These are phyloP conservation scores for Fusarium illudens DNA, from an alignment of 2,329 filamentous ascomycete species.

Conservation along the genomic window DNA sequence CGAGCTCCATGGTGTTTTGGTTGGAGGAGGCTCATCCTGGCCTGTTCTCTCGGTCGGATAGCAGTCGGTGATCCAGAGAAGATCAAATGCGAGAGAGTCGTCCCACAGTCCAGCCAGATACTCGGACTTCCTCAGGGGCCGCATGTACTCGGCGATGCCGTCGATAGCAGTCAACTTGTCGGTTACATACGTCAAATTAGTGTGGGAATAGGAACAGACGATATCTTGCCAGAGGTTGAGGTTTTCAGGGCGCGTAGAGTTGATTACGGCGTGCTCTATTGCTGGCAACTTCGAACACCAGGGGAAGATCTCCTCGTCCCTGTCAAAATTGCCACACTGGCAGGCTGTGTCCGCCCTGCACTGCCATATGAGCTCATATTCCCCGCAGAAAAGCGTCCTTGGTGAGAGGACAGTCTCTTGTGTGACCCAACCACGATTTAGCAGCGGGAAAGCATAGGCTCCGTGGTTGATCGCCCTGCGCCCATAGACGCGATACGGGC, in stretches of 20 bases:
- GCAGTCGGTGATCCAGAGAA: neutral
- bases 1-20: neutral
- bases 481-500: neutral
- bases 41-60: neutral
- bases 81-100: neutral
- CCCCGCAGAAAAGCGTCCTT: neutral
- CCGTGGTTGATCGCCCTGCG: rapidly evolving
- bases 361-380: neutral
- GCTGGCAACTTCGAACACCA: neutral
- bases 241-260: neutral
- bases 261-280: neutral
- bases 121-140: neutral
- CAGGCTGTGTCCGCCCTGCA: neutral
- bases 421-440: neutral
- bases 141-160: neutral
- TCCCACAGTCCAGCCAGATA: neutral
- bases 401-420: neutral
- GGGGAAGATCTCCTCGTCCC: neutral
- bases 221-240: neutral
- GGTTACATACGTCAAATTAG: neutral
- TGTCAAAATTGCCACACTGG: neutral
- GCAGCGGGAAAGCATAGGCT: rapidly evolving
- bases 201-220: neutral
- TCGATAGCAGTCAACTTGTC: neutral
- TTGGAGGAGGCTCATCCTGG: neutral